These are phyloP conservation scores for Neostapfia colusana DNA, from an alignment of 176 grass and related monocot genomes.

Conservation along the genomic window DNA sequence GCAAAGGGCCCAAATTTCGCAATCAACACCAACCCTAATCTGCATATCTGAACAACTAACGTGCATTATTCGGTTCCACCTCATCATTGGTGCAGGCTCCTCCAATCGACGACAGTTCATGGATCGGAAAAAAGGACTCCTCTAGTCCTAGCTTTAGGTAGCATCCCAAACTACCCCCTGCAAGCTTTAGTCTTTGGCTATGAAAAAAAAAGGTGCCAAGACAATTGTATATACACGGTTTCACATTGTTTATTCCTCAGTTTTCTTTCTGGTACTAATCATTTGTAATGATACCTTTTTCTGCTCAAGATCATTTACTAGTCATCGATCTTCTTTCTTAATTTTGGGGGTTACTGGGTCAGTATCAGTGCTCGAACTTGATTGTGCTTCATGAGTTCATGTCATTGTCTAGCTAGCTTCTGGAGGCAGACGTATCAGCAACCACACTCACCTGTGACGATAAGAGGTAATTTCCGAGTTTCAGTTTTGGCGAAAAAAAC, in stretches of 20 bases:
- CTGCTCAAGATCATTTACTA: constrained; percentile 23
- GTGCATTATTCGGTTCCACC: constrained; percentile 43
- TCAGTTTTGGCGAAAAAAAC: not conserved
- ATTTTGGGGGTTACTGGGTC: constrained; percentile 39
- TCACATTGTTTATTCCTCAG: constrained; percentile 27
- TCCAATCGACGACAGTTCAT: constrained; percentile 44
- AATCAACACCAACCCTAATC: constrained; percentile 49
- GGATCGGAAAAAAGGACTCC: constrained; percentile 45
- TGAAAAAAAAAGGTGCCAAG: constrained; percentile 14
- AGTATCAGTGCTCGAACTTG: constrained; percentile 34
- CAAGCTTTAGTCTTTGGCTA: constrained; percentile 38
- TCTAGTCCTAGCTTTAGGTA: constrained; percentile 52
- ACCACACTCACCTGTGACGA: constrained; percentile 6
- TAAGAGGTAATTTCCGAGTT: not conserved
- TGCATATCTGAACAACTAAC: constrained; percentile 50
- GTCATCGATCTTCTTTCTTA: constrained; percentile 15
- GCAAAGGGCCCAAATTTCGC: constrained; percentile 33
- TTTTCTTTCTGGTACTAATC: constrained; percentile 42
- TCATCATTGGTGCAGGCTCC: constrained; percentile 43
- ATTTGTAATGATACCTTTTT: constrained; percentile 23
- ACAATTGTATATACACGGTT: constrained; percentile 13
- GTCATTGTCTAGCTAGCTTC: constrained; percentile 3
- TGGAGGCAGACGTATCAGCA: not conserved
- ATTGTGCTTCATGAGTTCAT: not conserved
- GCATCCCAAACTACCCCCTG: constrained; percentile 41